A percentile compares a stretch with the other conserved stretches of the same genome.
phyloP scores from a whole-genome alignment of 495 filamentous ascomycete species.

The Platismatia glauca region DNA sequence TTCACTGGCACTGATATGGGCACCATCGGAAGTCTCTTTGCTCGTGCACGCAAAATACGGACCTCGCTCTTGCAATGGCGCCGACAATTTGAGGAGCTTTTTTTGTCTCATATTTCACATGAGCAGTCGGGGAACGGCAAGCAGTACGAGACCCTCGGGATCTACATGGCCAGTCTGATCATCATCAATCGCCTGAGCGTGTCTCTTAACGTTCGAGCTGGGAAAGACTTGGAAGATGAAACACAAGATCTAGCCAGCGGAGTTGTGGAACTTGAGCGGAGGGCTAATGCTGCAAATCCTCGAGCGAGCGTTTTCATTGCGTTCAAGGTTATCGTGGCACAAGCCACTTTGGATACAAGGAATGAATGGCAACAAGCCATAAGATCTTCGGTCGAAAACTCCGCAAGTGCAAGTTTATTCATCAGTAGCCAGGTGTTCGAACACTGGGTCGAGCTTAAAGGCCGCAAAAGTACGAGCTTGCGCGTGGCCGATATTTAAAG shows the following conservation, averaged over 20 bases:
- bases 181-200: slow-evolving; percentile 7
- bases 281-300: slow-evolving; percentile 2
- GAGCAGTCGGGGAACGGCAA: not conserved
- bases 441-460: not conserved
- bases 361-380: slow-evolving; percentile 6
- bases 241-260: slow-evolving; percentile 6
- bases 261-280: slow-evolving; percentile 6
- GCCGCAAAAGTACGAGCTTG: not conserved
- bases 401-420: not conserved
- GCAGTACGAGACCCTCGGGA: slow-evolving; percentile 13
- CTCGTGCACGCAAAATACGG: not conserved
- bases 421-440: not conserved
- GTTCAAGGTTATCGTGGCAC: slow-evolving; percentile 7
- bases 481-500: not conserved
- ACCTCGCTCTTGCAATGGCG: not conserved
- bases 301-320: slow-evolving; percentile 15
- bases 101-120: not conserved
- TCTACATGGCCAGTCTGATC: slow-evolving; percentile 1
- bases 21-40: not conserved
- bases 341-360: slow-evolving; percentile 7
- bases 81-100: not conserved
- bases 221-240: slow-evolving; percentile 7
- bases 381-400: not conserved
- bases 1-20: not conserved
- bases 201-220: not conserved